Conservation (phyloP, 2,329 filamentous ascomycete genomes). For the Dothiorella sarmentorum region DNA sequence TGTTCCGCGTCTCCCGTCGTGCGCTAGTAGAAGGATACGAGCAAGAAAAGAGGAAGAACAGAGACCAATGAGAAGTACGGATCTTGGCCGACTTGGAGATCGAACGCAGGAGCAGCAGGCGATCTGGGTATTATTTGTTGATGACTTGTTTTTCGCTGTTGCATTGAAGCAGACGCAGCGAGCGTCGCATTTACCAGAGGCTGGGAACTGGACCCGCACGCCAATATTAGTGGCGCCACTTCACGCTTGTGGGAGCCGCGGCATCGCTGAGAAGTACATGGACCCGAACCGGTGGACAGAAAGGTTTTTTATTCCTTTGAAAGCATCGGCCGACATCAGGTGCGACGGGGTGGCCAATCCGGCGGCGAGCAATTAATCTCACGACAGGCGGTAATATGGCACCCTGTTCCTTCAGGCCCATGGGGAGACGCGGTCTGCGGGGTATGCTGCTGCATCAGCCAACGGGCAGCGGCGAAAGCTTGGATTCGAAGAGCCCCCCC, state of each 20-base stretch:
- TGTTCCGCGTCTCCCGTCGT: neutral
- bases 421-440: neutral
- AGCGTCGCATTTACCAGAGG: conserved; percentile 12
- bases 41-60: neutral
- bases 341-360: conserved; percentile 4
- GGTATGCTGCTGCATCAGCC: neutral
- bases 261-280: neutral
- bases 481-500: conserved; percentile 3
- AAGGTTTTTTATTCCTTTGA: neutral
- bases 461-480: conserved; percentile 5
- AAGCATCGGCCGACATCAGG: neutral
- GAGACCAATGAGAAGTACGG: neutral
- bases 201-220: neutral
- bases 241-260: conserved; percentile 11
- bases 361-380: conserved; percentile 9
- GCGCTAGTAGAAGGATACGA: neutral
- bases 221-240: conserved; percentile 12
- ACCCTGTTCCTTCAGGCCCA: conserved; percentile 1
- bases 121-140: conserved; percentile 7
- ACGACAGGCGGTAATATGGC: conserved; percentile 12
- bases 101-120: neutral
- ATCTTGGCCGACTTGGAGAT: neutral
- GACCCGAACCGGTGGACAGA: neutral
- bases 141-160: conserved; percentile 1
- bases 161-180: conserved; percentile 3